phyloP scores from a whole-genome alignment of 176 grass and related monocot species.

The Cenchrus purpureus region DNA sequence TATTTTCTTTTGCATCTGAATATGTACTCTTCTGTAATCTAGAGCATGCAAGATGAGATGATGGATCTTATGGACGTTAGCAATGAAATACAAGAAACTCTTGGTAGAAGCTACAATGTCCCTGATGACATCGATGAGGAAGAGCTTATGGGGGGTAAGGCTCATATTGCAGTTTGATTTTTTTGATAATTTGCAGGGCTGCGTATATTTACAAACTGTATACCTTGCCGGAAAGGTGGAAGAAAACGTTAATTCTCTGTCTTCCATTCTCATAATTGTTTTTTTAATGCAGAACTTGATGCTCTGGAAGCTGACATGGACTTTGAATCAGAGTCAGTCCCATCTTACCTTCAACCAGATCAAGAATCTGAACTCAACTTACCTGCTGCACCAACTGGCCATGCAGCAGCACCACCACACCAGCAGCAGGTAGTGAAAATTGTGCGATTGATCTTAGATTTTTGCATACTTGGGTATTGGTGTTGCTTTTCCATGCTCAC shows the following conservation, averaged over 20 bases:
- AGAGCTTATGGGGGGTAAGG: constrained; percentile 87
- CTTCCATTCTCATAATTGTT: constrained; percentile 32
- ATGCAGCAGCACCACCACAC: constrained; percentile 38
- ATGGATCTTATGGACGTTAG: constrained; percentile 98
- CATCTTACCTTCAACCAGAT: constrained; percentile 91
- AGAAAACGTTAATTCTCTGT: background rate
- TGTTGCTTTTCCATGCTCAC: background rate
- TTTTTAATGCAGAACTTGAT: constrained; percentile 82
- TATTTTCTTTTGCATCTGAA: constrained; percentile 28
- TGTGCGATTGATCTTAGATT: constrained; percentile 6
- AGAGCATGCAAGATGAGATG: constrained; percentile 99
- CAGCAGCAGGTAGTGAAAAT: constrained; percentile 41
- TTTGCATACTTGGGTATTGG: background rate
- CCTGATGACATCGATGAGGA: constrained; percentile 98
- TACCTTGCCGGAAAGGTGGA: constrained; percentile 7
- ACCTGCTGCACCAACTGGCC: constrained; percentile 75
- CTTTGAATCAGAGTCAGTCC: constrained; percentile 74
- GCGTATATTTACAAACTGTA: background rate
- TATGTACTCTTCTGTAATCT: background rate
- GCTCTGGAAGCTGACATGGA: constrained; percentile 97
- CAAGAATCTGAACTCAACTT: constrained; percentile 70
- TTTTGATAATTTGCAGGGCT: background rate
- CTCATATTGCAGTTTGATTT: constrained; percentile 13
- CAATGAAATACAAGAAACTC: constrained; percentile 96
- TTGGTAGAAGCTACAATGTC: constrained; percentile 91